A percentile compares a stretch with the other conserved stretches of the same genome.
These are phyloP conservation scores for Mrakia hoshinonis DNA, from an alignment of 768 basidiomycete species.

Conservation along the genomic window DNA sequence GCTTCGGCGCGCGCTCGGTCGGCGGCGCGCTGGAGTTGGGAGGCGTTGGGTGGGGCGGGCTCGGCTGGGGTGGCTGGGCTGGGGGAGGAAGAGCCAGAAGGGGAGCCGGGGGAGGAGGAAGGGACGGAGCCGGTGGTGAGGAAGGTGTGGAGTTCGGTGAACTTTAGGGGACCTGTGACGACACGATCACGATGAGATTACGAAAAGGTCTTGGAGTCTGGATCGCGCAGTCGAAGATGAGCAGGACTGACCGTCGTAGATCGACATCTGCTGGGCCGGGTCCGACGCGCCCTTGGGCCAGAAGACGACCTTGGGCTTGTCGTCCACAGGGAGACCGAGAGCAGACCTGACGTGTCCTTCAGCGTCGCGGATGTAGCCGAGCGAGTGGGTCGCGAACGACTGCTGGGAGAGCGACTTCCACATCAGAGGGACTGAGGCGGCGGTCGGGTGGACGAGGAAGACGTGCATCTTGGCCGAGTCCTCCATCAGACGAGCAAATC, in stretches of 20 bases:
- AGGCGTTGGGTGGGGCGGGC: constrained; percentile 19
- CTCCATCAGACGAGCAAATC: constrained; percentile 33
- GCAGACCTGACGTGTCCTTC: constrained; percentile 48
- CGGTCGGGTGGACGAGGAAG: constrained; percentile 40
- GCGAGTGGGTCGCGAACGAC: constrained; percentile 55
- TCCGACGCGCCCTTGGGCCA: constrained; percentile 52
- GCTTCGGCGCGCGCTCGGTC: constrained; percentile 23
- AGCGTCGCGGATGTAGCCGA: constrained; percentile 65
- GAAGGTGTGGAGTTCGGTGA: constrained; percentile 50
- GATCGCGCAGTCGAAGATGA: neutral
- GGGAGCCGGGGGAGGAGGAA: neutral
- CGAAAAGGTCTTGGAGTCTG: neutral
- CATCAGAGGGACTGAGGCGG: constrained; percentile 40
- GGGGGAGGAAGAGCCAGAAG: constrained; percentile 7
- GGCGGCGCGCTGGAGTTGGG: constrained; percentile 11
- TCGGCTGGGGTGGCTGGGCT: neutral
- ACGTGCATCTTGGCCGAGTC: constrained; percentile 38
- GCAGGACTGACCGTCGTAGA: constrained; percentile 55
- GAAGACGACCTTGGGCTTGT: constrained; percentile 58
- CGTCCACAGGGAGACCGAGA: constrained; percentile 21
- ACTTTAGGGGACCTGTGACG: constrained; percentile 56
- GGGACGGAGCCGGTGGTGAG: constrained; percentile 57
- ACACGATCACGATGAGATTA: neutral
- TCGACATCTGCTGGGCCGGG: constrained; percentile 40
- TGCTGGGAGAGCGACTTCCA: constrained; percentile 42